Conservation (phyloP, 371 early-diverging fungal species). For the Actinomucor elegans region DNA sequence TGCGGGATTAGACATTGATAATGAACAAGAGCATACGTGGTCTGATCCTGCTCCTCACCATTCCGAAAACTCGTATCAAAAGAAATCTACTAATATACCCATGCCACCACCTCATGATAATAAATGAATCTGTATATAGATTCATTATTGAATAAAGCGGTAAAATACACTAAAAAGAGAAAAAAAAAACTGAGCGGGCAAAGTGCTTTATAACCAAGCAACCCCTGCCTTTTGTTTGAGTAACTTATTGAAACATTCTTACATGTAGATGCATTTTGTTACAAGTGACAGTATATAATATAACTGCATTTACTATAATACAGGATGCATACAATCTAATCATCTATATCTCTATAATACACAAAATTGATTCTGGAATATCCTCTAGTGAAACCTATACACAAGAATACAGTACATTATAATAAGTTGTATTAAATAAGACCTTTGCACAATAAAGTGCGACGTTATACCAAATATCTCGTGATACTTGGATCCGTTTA, state of each 20-base stretch:
- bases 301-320: too few relatives aligned
- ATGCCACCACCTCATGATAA: conserved; percentile 2
- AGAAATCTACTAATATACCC: conserved; percentile 5
- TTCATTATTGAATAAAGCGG: too few relatives aligned
- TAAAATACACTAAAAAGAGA: too few relatives aligned
- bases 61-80: neutral
- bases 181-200: too few relatives aligned
- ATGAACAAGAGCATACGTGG: conserved; percentile 4
- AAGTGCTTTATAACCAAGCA: too few relatives aligned
- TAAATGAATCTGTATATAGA: too few relatives aligned
- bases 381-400: neutral
- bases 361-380: conserved; percentile 8
- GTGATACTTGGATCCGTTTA: conserved; percentile 11
- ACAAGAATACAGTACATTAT: neutral
- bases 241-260: too few relatives aligned
- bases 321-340: too few relatives aligned
- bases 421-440: conserved; percentile 2
- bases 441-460: neutral
- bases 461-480: conserved; percentile 2
- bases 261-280: too few relatives aligned
- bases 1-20: conserved; percentile 7
- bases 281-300: too few relatives aligned
- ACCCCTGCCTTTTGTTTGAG: too few relatives aligned
- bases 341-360: too few relatives aligned
- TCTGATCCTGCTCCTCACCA: conserved; percentile 17